A percentile compares a stretch with the other conserved stretches of the same genome.
phyloP scores from a whole-genome alignment of 2,329 filamentous ascomycete species.

The Colletotrichum sp. region DNA sequence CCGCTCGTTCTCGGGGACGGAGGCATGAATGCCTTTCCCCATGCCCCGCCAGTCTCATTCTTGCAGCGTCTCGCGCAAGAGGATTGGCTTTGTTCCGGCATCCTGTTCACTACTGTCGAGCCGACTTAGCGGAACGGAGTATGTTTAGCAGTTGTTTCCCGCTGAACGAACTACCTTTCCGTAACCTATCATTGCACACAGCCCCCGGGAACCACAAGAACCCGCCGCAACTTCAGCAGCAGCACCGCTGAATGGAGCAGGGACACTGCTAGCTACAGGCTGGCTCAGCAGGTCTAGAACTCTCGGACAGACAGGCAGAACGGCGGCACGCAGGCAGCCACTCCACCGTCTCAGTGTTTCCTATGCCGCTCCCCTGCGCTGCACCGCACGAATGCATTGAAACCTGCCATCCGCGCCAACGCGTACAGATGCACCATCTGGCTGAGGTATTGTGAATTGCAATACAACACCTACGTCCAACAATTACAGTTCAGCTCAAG shows the following conservation, averaged over 20 bases:
- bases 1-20: background rate
- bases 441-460: background rate
- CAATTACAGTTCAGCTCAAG: background rate
- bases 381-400: background rate
- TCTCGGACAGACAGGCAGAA: background rate
- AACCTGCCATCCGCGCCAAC: constrained; percentile 8
- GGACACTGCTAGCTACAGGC: background rate
- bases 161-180: background rate
- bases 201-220: background rate
- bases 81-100: background rate
- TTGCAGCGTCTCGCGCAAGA: constrained; percentile 1
- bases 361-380: background rate
- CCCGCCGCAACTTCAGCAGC: background rate
- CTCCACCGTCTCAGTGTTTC: background rate
- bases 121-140: background rate
- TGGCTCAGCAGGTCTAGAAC: constrained; percentile 2
- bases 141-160: background rate
- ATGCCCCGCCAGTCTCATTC: constrained; percentile 4
- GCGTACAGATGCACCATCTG: background rate
- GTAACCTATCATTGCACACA: background rate
- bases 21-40: background rate
- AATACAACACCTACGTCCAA: background rate
- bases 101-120: background rate
- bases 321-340: background rate
- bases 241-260: background rate